Conservation (phyloP, 2,329 filamentous ascomycete genomes). For the Diaporthe ampelina region DNA sequence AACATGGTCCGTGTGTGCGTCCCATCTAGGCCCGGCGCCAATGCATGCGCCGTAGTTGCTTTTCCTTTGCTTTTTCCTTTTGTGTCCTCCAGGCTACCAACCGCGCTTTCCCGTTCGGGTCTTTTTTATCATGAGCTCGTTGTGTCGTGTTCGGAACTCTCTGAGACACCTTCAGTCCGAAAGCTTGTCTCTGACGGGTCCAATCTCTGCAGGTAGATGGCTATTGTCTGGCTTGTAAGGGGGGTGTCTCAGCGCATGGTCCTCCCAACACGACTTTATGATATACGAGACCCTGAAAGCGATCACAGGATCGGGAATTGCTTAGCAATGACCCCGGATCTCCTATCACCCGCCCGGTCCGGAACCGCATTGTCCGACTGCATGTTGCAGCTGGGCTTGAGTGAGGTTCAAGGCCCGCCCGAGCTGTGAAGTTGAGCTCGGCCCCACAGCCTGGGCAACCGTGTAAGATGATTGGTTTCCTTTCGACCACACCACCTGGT, state of each 20-base stretch:
- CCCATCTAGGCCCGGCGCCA: not conserved
- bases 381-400: slow-evolving; percentile 12
- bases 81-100: slow-evolving; percentile 1
- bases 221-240: slow-evolving; percentile 24
- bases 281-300: slow-evolving; percentile 15
- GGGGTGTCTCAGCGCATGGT: slow-evolving; percentile 27
- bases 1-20: slow-evolving; percentile 13
- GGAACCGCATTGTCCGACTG: not conserved
- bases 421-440: slow-evolving; percentile 14
- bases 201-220: slow-evolving; percentile 33
- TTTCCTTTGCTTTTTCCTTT: slow-evolving; percentile 7
- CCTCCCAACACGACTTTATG: slow-evolving; percentile 12
- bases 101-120: not conserved
- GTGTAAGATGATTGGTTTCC: slow-evolving; percentile 32
- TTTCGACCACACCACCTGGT: not conserved
- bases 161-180: slow-evolving; percentile 19
- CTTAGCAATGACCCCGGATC: not conserved
- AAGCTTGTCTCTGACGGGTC: slow-evolving; percentile 26
- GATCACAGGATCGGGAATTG: not conserved
- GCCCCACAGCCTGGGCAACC: slow-evolving; percentile 27
- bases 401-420: not conserved
- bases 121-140: slow-evolving; percentile 7
- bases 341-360: not conserved
- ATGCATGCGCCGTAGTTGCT: slow-evolving; percentile 21
- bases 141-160: slow-evolving; percentile 26